A percentile compares a stretch with the other conserved stretches of the same genome.
Conservation (phyloP, 345 rosid species). For the Citrus maxima region DNA sequence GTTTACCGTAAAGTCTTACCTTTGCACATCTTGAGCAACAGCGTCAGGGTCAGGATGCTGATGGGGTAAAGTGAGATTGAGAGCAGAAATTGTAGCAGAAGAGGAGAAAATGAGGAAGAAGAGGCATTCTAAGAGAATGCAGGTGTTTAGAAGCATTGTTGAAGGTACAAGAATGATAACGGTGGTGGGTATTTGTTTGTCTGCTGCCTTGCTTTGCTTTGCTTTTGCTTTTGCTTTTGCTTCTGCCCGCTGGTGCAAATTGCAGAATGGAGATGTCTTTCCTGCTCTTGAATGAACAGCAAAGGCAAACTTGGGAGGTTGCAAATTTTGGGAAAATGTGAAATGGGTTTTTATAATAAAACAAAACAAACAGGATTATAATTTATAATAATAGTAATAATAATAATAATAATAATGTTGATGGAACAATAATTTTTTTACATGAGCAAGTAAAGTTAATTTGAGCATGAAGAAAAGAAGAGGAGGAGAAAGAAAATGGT, state of each 20-base stretch:
- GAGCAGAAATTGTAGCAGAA: slow-evolving; percentile 7
- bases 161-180: slow-evolving; percentile 13
- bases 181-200: background rate
- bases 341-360: slow-evolving; percentile 27
- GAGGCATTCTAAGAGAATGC: slow-evolving; percentile 40
- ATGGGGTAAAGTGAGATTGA: slow-evolving; percentile 50
- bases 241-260: background rate
- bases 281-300: slow-evolving; percentile 14
- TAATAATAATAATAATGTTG: no score
- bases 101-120: slow-evolving; percentile 15
- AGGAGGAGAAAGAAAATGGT: background rate
- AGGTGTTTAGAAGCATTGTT: slow-evolving; percentile 34
- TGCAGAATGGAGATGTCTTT: background rate
- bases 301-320: slow-evolving; percentile 18
- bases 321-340: slow-evolving; percentile 26
- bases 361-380: slow-evolving; percentile 2
- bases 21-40: slow-evolving; percentile 45
- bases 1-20: slow-evolving; percentile 25
- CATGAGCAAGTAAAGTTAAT: slow-evolving; percentile 1
- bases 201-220: background rate
- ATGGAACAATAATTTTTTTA: background rate
- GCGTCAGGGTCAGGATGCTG: slow-evolving; percentile 63
- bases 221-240: slow-evolving; percentile 5
- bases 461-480: slow-evolving; percentile 16
- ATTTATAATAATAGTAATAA: background rate